Base-by-base conservation (phyloP, 2,329 filamentous ascomycete genomes). In the Colletotrichum echinochloae region DNA sequence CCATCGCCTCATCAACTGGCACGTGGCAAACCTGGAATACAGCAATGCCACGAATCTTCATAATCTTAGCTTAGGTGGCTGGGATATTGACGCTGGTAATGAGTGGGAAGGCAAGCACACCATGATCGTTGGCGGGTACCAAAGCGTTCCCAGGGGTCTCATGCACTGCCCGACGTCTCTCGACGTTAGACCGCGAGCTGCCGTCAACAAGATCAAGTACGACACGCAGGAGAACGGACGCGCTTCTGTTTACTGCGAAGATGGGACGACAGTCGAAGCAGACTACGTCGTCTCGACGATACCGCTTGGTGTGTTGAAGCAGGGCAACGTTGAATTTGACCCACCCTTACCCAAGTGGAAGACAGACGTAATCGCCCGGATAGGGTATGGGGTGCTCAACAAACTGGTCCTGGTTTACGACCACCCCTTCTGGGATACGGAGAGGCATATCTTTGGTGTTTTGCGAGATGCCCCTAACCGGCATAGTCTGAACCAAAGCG, bases 81-180 rank as follows among this genome's bases (percentile, higher is more conserved):
- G 97, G 94, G 97, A 99, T 80, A 94, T 99, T 76, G 97, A 99
- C 78, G 94, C 95, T 60, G 96, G 96, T 0, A 98, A 99, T 76
- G 96, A 99, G 78, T 99, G 97, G 83, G 95, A 98, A 79, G 96
- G 96, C 8, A 91, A 93, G 72, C 97, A 99, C 79, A 94, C 94
- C 1, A 95, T 98, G 87, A 90, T 99, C 4, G 88, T 97, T 33
- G 96, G 97, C 49, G 96, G 96, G 1, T 99, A 98, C 77, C 94
- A 97, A 75, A 94, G 95, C 77, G 90, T 99, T 54, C 93, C 95
- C n/a, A 90, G 94, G 74, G 96, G 95, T 3, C 83, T 99, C 9
- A 91, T 93, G 81, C 89, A 92, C 60, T 90, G 91, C 57, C 96
- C 96, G 0, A 88, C 87, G 8, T 89, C 90, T 69, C 86, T 99